Base-by-base conservation (phyloP, 441 rosid genomes). In the Erysimum pusillum region DNA sequence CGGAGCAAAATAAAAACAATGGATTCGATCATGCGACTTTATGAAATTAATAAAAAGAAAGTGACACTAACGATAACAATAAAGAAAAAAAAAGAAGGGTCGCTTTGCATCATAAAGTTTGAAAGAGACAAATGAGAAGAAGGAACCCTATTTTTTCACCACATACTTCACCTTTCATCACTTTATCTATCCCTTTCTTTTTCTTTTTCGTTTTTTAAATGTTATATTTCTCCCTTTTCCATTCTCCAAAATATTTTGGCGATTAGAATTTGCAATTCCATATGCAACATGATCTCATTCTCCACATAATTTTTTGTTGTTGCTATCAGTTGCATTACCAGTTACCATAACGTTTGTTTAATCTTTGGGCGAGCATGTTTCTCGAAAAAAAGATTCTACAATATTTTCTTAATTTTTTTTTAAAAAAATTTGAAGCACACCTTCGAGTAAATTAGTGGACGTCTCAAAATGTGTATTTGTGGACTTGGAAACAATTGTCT, bases 91-190 rank as follows among this genome's bases (percentile, higher is more conserved):
- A 71, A 80, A 41, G 67, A 62, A 62, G 4, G 60, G 74, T 71
- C 76, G 36, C 67, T 80, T 77, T 74, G 78, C 69, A 70, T 77
- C 68, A 74, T 73, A 85, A 86, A 85, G 91, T 76, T 83, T 83
- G 94, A 88, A 82, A 85, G 77, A 18, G 90, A 88, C 85, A 6
- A 31, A 54, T 62, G 75, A 65, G 81, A 79, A 51, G 85, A 80
- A 81, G 63, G 71, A 77, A 78, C 74, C 58, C 49, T 31, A 73
- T 53, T 81, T 88, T 85, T 77, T 82, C 78, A 86, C 87, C 90
- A 72, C 89, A 86, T 66, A 85, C 88, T 62, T 60, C 66, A 59
- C 84, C 68, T 85, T 63, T 71, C 83, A 79, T 81, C 83, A 54
- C 66, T 42, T 54, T 85, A 63, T 53, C 35, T 76, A 69, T 66